A percentile compares a stretch with the other conserved stretches of the same genome.
These are phyloP conservation scores for Chaetomium sp. DNA, from an alignment of 2,329 filamentous ascomycete genomes.

Conservation along the genomic window DNA sequence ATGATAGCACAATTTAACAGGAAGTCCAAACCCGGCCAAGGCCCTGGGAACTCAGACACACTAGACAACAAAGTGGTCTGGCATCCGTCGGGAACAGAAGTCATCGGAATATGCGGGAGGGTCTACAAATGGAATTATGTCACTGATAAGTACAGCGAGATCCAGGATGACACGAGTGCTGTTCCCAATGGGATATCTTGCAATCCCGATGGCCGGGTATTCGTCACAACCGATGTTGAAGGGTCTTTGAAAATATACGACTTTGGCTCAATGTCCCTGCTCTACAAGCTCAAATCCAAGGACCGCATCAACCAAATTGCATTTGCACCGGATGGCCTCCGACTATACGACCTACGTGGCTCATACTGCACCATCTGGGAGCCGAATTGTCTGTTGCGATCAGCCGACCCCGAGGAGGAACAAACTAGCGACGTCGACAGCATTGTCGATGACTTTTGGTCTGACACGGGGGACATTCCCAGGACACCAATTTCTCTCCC, in stretches of 20 bases:
- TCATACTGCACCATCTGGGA: conserved; percentile 24
- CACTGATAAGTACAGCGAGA: neutral
- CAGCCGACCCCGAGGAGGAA: conserved; percentile 11
- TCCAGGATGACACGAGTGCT: neutral
- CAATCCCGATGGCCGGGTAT: neutral
- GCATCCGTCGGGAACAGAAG: neutral
- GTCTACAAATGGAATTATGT: neutral
- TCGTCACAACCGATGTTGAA: neutral
- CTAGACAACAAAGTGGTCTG: neutral
- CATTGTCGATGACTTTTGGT: conserved; percentile 4
- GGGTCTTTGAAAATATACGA: neutral
- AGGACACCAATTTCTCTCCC: conserved; percentile 1
- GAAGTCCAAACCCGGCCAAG: neutral
- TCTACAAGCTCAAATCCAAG: neutral
- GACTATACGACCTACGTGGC: conserved; percentile 22
- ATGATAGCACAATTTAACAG: neutral
- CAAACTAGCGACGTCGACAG: neutral
- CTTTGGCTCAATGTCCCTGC: neutral
- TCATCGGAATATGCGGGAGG: neutral
- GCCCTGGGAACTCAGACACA: neutral
- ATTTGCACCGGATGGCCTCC: neutral
- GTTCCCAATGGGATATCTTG: neutral
- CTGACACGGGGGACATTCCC: neutral
- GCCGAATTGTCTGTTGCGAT: conserved; percentile 17
- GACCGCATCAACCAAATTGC: neutral